Base-by-base conservation (phyloP, 306 rosid species). In the Spatholobus suberectus region DNA sequence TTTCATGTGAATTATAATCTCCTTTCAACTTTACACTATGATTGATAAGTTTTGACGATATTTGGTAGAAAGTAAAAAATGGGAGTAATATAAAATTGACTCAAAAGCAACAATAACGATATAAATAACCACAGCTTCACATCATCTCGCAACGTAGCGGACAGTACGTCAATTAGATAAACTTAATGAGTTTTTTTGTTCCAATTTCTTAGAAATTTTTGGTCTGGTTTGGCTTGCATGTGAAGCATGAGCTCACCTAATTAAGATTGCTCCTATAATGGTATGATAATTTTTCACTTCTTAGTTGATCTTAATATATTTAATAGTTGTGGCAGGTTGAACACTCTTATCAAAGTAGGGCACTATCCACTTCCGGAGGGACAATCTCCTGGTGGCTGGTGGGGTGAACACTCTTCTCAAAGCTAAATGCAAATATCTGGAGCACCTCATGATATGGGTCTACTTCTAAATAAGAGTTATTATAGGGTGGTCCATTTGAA, bases 281-380 rank as follows among this genome's bases (percentile, higher is more conserved):
- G 37, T 6, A 14, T 9, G 37, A 52, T 57, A 61, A 44, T 57
- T 44, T 72, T 38, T 47, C 23, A n/a, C 23, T 66, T 35, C 1
- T 23, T 44, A 21, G 21, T 34, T 43, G 63, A 46, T 44, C 57
- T 32, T 63, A 6, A n/a, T 5, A 65, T 21, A 32, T 29, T 69
- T 65, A 68, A 52, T 29, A 4, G 32, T 29, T 81, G 37, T 52
- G 75, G n/a, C n/a, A n/a, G n/a, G 85, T 86, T 75, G 84, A 32
- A 81, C 26, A 21, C 76, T 82, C 80, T 59, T 27, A 69, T 82
- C 82, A 69, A 40, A 49, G 82, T 82, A 78, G 84, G 81, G 70
- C 47, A 73, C 37, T 79, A 24, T 26, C 81, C 54, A 67, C 78
- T 35, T 20, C 66, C 0, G 6, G 23, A 65, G 82, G 44, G 70